Evolutionary conservation across 225 moss, liverwort and hornwort genomes (phyloP).

Genomic region (Sphagnum contortum): DNA sequence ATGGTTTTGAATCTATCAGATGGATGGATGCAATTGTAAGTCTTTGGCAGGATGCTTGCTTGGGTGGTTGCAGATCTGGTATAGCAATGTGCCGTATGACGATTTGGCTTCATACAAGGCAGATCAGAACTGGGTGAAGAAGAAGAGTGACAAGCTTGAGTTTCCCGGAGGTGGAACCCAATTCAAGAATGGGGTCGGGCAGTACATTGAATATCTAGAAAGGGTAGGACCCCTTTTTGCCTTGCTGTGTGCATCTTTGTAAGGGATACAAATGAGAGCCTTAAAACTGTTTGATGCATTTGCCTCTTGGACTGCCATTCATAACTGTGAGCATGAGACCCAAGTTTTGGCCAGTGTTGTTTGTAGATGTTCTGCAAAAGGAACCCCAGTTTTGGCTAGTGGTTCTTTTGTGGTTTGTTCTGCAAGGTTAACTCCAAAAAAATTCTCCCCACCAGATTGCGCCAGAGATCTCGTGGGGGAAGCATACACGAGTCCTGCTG

Average conservation of each 20-base stretch:
- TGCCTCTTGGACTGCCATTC: too few species aligned
- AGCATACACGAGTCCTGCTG: slow-evolving; percentile 62
- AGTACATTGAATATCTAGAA: slow-evolving; percentile 43
- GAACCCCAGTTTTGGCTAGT: too few species aligned
- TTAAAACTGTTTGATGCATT: too few species aligned
- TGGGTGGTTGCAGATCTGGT: slow-evolving; percentile 24
- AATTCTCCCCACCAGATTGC: slow-evolving; percentile 29
- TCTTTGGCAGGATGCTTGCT: not conserved
- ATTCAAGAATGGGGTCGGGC: slow-evolving; percentile 41
- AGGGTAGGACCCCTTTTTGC: slow-evolving; percentile 9
- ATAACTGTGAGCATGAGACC: not conserved
- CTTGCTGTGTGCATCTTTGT: too few species aligned
- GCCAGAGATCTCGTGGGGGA: slow-evolving; percentile 64
- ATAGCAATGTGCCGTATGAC: slow-evolving; percentile 40
- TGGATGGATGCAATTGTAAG: too few species aligned
- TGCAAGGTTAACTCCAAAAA: not conserved
- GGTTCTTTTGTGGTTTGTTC: not conserved
- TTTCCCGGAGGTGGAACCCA: slow-evolving; percentile 53
- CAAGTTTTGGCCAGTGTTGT: not conserved
- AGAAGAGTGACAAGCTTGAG: slow-evolving; percentile 26
- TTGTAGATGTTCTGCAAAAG: not conserved
- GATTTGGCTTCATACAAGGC: slow-evolving; percentile 42
- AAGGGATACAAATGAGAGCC: too few species aligned
- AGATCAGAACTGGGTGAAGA: slow-evolving; percentile 56
- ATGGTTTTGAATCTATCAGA: too few species aligned